Conservation (phyloP, 192 early-diverging fungal genomes). For the Linnemannia zychae region DNA sequence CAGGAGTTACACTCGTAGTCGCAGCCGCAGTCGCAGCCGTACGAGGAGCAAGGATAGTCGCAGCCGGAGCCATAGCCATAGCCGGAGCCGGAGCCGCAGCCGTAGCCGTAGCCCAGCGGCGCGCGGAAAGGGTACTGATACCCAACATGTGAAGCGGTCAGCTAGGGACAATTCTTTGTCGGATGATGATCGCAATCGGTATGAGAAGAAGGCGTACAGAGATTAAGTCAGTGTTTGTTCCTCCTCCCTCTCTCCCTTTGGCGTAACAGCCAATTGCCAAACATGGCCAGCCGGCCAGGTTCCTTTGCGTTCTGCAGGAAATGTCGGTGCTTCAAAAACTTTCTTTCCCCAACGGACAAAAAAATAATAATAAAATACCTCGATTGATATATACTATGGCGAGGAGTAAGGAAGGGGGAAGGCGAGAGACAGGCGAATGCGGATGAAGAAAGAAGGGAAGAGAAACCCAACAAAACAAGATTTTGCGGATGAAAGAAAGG, state of each 20-base stretch:
- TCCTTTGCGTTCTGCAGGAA: too few species aligned
- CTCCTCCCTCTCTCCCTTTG: neutral
- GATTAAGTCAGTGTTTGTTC: neutral
- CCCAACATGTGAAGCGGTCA: slow-evolving; percentile 9
- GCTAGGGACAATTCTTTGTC: neutral
- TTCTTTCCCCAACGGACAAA: too few species aligned
- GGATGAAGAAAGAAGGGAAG: too few species aligned
- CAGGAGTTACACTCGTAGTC: slow-evolving; percentile 19
- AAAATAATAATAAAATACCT: too few species aligned
- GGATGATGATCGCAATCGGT: slow-evolving; percentile 21
- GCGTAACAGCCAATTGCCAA: neutral
- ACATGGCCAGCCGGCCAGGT: too few species aligned
- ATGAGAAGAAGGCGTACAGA: slow-evolving; percentile 18
- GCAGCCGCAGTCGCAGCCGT: slow-evolving; percentile 34
- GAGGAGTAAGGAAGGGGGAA: too few species aligned
- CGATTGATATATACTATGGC: too few species aligned
- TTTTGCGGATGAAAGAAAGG: too few species aligned
- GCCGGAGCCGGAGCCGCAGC: slow-evolving; percentile 9
- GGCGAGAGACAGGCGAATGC: too few species aligned
- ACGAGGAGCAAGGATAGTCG: too few species aligned
- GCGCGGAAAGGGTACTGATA: neutral
- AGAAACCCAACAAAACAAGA: too few species aligned
- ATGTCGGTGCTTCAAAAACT: too few species aligned
- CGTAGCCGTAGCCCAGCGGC: slow-evolving; percentile 19
- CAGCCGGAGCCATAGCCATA: slow-evolving; percentile 20